Percentiles rank a stretch among this genome's conserved stretches.
These are phyloP conservation scores for Colletotrichum sp. DNA, from an alignment of 2,329 filamentous ascomycete genomes.

Conservation along the genomic window DNA sequence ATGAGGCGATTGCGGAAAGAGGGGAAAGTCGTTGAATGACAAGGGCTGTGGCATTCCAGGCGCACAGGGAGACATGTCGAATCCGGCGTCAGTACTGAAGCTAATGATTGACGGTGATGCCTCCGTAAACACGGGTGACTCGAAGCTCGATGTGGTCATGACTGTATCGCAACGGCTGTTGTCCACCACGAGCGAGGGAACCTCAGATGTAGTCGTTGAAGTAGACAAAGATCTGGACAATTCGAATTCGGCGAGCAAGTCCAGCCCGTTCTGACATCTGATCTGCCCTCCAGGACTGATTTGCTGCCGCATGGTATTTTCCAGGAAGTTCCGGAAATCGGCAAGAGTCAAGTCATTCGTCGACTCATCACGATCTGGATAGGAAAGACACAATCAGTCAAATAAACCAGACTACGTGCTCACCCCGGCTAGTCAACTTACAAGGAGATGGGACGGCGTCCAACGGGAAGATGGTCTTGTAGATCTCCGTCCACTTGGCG, in stretches of 20 bases:
- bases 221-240: not conserved
- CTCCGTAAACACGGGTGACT: too few relatives aligned
- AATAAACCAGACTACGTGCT: accelerated
- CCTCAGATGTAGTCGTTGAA: not conserved
- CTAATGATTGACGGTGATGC: too few relatives aligned
- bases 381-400: not conserved
- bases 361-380: not conserved
- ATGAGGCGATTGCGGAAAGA: too few relatives aligned
- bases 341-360: not conserved
- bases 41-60: too few relatives aligned
- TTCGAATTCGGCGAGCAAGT: not conserved
- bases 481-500: not conserved
- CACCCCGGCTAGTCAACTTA: not conserved
- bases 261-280: not conserved
- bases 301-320: accelerated
- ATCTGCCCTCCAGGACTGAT: too few relatives aligned
- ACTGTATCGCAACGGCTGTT: too few relatives aligned
- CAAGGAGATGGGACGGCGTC: not conserved
- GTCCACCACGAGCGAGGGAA: too few relatives aligned
- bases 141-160: too few relatives aligned
- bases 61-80: too few relatives aligned
- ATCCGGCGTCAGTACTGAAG: too few relatives aligned
- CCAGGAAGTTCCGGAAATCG: not conserved
- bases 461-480: not conserved
- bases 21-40: too few relatives aligned